Percentiles rank a stretch among this genome's conserved stretches.
Conservation (phyloP, 75 land plant genomes). For the Azolla pinnata region DNA sequence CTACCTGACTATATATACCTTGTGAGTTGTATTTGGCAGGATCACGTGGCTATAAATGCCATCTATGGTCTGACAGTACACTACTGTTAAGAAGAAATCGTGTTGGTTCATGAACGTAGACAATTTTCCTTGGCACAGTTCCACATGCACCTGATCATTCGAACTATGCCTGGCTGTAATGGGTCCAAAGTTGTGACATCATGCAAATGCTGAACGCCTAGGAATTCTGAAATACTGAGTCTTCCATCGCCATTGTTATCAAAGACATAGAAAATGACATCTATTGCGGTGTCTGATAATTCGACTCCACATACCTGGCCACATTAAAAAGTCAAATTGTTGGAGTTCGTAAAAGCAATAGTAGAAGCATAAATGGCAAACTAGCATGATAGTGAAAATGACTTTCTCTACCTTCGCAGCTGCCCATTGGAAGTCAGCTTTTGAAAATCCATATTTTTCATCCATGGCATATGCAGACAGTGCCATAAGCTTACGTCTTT, state of each 20-base stretch:
- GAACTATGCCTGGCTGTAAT: constrained; percentile 11
- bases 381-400: neutral
- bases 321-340: too few species aligned
- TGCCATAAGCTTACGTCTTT: constrained; percentile 3
- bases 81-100: too few species aligned
- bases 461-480: constrained; percentile 8
- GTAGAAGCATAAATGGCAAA: neutral
- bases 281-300: constrained; percentile 8
- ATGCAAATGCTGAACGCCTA: constrained; percentile 9
- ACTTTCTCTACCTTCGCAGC: constrained; percentile 12
- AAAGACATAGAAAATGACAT: constrained; percentile 12
- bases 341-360: too few species aligned
- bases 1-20: too few species aligned
- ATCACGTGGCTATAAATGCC: too few species aligned
- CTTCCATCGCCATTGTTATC: constrained; percentile 14
- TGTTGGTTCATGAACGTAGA: too few species aligned
- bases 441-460: constrained; percentile 5
- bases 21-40: too few species aligned
- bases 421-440: constrained; percentile 15
- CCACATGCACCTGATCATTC: constrained; percentile 9
- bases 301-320: constrained; percentile 9
- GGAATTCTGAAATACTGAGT: constrained; percentile 14
- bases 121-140: constrained; percentile 11
- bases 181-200: constrained; percentile 5
- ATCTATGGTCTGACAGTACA: too few species aligned